A percentile compares a stretch with the other conserved stretches of the same genome.
Conservation (phyloP, 768 basidiomycete genomes). For the Lyophyllum shimeji region DNA sequence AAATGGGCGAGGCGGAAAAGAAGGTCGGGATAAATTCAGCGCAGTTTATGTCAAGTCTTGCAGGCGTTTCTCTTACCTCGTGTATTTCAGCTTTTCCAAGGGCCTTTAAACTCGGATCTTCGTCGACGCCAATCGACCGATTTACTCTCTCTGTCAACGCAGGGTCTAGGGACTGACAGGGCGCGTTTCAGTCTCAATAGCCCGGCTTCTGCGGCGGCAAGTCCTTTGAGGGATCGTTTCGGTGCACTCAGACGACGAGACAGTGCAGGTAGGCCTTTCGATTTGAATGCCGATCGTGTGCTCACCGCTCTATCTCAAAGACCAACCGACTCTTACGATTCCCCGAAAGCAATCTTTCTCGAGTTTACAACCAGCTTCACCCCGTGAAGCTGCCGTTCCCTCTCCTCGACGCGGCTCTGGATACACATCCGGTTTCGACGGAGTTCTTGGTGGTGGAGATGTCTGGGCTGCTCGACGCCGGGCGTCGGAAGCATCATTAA, state of each 20-base stretch:
- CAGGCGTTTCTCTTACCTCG: conserved; percentile 23
- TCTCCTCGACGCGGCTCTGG: conserved; percentile 70
- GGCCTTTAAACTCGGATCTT: conserved; percentile 82
- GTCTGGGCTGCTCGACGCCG: conserved; percentile 69
- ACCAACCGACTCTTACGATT: conserved; percentile 52
- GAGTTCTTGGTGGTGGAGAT: conserved; percentile 66
- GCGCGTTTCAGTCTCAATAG: conserved; percentile 53
- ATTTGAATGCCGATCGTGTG: conserved; percentile 8
- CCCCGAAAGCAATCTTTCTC: conserved; percentile 74
- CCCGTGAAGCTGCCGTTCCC: conserved; percentile 58
- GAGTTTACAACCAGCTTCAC: conserved; percentile 52
- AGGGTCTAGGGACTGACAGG: conserved; percentile 51
- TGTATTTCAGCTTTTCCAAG: conserved; percentile 67
- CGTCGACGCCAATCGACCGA: conserved; percentile 84
- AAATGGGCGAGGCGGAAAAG: conserved; percentile 81
- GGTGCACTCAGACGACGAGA: conserved; percentile 66
- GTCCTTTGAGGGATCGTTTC: conserved; percentile 69
- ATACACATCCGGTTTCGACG: conserved; percentile 65
- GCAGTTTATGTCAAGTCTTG: conserved; percentile 17
- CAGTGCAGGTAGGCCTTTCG: conserved; percentile 53
- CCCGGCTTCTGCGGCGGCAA: conserved; percentile 40
- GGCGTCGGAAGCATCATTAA: conserved; percentile 54
- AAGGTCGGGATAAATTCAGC: conserved; percentile 57
- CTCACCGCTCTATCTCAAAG: conserved; percentile 35
- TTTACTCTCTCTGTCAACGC: conserved; percentile 57